A percentile compares a stretch with the other conserved stretches of the same genome.
These are phyloP conservation scores for Reutealis trisperma DNA, from an alignment of 345 rosid genomes.

Conservation along the genomic window DNA sequence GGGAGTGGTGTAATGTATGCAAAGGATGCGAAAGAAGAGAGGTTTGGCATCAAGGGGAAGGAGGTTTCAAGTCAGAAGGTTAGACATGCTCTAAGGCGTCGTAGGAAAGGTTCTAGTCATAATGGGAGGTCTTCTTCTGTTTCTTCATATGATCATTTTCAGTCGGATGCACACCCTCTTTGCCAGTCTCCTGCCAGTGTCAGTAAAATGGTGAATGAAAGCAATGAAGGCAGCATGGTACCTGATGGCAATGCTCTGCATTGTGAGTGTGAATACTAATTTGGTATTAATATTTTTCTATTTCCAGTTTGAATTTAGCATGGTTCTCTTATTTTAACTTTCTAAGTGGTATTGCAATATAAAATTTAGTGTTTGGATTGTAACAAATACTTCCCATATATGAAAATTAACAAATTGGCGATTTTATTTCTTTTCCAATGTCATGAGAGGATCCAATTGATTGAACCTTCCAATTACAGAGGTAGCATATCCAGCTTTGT, in stretches of 20 bases:
- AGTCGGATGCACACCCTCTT: conserved; percentile 18
- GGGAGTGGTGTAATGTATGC: conserved; percentile 17
- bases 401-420: not conserved
- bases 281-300: not conserved
- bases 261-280: conserved; percentile 9
- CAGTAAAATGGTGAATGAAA: conserved; percentile 26
- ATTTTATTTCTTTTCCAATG: conserved; percentile 1
- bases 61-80: conserved; percentile 30
- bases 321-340: not conserved
- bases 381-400: not conserved
- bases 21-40: conserved; percentile 35
- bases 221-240: conserved; percentile 20
- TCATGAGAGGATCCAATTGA: not conserved
- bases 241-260: conserved; percentile 30
- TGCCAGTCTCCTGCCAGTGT: conserved; percentile 35
- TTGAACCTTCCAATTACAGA: not conserved
- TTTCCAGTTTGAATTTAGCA: not conserved
- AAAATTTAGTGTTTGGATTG: not conserved
- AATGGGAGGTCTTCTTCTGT: conserved; percentile 30
- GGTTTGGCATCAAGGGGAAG: conserved; percentile 35
- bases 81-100: conserved; percentile 43
- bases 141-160: conserved; percentile 43
- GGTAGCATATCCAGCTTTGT: not conserved
- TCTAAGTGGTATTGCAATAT: too few relatives aligned
- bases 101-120: conserved; percentile 33